These are phyloP conservation scores for Hortaea werneckii DNA, from an alignment of 2,329 filamentous ascomycete genomes.

Conservation along the genomic window DNA sequence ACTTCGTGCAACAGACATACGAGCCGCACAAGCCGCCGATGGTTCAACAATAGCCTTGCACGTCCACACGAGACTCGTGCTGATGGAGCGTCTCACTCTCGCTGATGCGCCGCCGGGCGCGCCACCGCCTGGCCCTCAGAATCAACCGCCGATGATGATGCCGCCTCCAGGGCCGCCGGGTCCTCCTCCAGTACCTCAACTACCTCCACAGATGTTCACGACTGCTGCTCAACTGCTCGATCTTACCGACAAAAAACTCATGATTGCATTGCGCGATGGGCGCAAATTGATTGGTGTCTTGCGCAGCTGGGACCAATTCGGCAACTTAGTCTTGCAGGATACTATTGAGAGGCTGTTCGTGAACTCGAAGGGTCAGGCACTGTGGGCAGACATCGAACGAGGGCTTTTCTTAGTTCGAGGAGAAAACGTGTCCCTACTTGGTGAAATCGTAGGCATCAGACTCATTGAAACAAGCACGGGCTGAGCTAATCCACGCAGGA, in stretches of 20 bases:
- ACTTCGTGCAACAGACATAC: not conserved
- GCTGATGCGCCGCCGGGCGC: conserved; percentile 19
- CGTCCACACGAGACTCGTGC: conserved; percentile 6
- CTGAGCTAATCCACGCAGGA: conserved; percentile 41
- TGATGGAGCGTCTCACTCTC: conserved; percentile 26
- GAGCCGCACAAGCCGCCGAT: not conserved
- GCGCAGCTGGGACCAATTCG: conserved; percentile 95
- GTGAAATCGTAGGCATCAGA: conserved; percentile 59
- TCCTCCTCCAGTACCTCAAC: conserved; percentile 44
- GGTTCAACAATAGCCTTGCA: conserved; percentile 1
- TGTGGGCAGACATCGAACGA: conserved; percentile 76
- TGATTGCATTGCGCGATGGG: conserved; percentile 83
- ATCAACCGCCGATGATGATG: conserved; percentile 8
- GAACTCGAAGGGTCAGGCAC: conserved; percentile 30
- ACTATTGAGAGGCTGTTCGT: conserved; percentile 83
- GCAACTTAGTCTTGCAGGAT: conserved; percentile 88
- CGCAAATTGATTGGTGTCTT: conserved; percentile 88
- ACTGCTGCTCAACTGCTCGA: conserved; percentile 93
- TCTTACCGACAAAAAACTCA: conserved; percentile 95
- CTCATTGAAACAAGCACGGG: not conserved
- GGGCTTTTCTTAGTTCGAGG: conserved; percentile 88
- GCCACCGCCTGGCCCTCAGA: conserved; percentile 2
- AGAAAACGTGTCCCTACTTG: conserved; percentile 91
- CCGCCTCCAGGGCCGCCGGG: conserved; percentile 8
- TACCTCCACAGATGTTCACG: conserved; percentile 97